Conservation (phyloP, 345 rosid genomes). For the Corchorus olitorius region DNA sequence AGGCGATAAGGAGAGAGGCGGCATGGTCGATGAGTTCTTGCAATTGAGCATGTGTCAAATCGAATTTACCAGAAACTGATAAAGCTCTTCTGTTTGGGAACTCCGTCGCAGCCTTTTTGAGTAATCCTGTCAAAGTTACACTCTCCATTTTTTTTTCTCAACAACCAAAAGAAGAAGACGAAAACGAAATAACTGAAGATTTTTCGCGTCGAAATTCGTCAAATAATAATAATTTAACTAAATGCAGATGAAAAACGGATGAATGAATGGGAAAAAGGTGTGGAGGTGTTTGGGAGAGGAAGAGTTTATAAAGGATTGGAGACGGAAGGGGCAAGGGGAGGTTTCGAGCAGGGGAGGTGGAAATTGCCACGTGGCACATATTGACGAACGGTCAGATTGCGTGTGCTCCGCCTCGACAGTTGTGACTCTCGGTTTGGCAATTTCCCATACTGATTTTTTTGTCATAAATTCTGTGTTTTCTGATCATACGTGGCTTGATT, state of each 20-base stretch:
- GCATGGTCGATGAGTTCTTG: conserved; percentile 51
- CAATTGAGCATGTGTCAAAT: conserved; percentile 44
- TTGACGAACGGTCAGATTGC: conserved; percentile 11
- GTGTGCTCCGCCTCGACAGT: conserved; percentile 8
- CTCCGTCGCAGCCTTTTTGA: conserved; percentile 44
- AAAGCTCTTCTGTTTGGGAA: conserved; percentile 48
- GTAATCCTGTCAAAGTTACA: conserved; percentile 45
- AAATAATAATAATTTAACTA: too few species aligned
- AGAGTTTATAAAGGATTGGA: too few species aligned
- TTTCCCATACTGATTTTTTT: background rate
- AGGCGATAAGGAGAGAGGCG: conserved; percentile 51
- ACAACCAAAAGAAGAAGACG: background rate
- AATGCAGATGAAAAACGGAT: too few species aligned
- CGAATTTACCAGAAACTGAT: conserved; percentile 46
- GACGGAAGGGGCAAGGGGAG: background rate
- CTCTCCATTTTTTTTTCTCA: conserved; percentile 33
- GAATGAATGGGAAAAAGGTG: too few species aligned
- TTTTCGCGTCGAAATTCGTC: background rate
- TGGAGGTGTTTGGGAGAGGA: background rate
- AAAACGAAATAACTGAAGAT: background rate
- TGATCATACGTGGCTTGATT: background rate
- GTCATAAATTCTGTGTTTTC: background rate
- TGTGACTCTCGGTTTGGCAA: background rate
- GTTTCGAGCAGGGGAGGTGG: background rate
- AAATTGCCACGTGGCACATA: background rate